phyloP scores from a whole-genome alignment of 2,329 filamentous ascomycete species.

The Scytalidium lignicola region DNA sequence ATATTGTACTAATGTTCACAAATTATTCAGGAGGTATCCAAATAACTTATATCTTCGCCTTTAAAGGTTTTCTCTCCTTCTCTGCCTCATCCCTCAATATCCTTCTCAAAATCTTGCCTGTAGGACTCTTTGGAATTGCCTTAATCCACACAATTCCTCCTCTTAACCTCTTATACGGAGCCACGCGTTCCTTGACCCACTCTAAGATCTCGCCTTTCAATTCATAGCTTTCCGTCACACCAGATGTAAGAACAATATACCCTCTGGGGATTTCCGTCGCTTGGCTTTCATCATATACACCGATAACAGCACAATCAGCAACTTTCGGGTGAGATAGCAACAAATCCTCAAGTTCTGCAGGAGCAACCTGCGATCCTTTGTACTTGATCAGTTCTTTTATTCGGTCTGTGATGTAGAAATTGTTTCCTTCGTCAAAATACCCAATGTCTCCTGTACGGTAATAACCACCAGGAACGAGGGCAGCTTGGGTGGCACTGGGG shows the following conservation, averaged over 20 bases:
- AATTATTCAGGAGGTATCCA: no score
- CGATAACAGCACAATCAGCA: slow-evolving; percentile 55
- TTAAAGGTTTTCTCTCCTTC: slow-evolving; percentile 6
- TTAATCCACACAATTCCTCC: slow-evolving; percentile 64
- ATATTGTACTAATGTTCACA: no score
- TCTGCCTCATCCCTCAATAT: slow-evolving; percentile 34
- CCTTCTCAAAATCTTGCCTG: slow-evolving; percentile 46
- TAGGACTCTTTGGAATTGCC: slow-evolving; percentile 63
- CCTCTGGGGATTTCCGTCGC: slow-evolving; percentile 49
- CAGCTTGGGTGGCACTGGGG: slow-evolving; percentile 58
- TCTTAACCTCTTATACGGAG: slow-evolving; percentile 60
- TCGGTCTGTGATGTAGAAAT: slow-evolving; percentile 64
- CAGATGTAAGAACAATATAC: slow-evolving; percentile 44
- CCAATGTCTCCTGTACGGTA: slow-evolving; percentile 66
- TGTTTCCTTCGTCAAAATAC: slow-evolving; percentile 46
- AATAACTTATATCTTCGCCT: slow-evolving; percentile 7
- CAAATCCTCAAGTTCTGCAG: slow-evolving; percentile 33
- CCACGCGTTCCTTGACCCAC: slow-evolving; percentile 56
- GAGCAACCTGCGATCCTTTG: slow-evolving; percentile 36
- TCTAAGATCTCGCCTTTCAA: slow-evolving; percentile 44
- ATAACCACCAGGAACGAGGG: slow-evolving; percentile 47
- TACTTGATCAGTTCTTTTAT: slow-evolving; percentile 54
- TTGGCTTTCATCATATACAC: slow-evolving; percentile 44
- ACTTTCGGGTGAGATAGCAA: slow-evolving; percentile 29
- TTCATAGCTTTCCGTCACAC: background rate